These are phyloP conservation scores for Hypoxylon sp. DNA, from an alignment of 2,329 filamentous ascomycete genomes.

Conservation along the genomic window DNA sequence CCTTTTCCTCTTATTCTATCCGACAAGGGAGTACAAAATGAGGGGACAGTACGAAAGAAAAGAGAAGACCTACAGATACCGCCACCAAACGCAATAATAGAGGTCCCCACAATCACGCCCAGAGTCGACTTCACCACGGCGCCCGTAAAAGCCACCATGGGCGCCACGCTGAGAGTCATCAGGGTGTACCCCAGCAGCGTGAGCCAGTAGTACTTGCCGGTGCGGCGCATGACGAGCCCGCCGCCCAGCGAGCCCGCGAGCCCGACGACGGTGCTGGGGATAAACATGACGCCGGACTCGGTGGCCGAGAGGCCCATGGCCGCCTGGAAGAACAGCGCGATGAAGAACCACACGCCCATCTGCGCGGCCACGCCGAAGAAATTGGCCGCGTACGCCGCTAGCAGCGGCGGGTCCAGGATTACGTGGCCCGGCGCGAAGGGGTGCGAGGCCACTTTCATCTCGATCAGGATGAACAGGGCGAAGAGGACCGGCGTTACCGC, in stretches of 20 bases:
- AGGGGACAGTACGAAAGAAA: neutral
- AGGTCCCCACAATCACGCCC: constrained; percentile 71
- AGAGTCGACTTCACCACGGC: constrained; percentile 63
- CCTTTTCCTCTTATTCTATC: neutral
- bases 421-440: constrained; percentile 83
- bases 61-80: constrained; percentile 55
- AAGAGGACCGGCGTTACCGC: constrained; percentile 72
- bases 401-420: constrained; percentile 76
- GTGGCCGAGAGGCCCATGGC: constrained; percentile 76
- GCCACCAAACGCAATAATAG: constrained; percentile 61
- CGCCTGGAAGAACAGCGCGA: constrained; percentile 85
- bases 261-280: constrained; percentile 75
- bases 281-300: constrained; percentile 73
- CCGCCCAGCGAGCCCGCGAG: constrained; percentile 76
- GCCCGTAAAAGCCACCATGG: constrained; percentile 72
- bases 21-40: neutral
- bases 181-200: constrained; percentile 71
- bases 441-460: constrained; percentile 76
- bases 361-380: constrained; percentile 77
- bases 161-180: constrained; percentile 68
- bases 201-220: constrained; percentile 79
- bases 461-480: constrained; percentile 76
- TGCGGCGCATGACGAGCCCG: constrained; percentile 77
- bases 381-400: constrained; percentile 79
- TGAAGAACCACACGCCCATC: constrained; percentile 75